Evolutionary conservation across 78 protist species (phyloP).

Genomic region (Dictyostelium capitatum): DNA sequence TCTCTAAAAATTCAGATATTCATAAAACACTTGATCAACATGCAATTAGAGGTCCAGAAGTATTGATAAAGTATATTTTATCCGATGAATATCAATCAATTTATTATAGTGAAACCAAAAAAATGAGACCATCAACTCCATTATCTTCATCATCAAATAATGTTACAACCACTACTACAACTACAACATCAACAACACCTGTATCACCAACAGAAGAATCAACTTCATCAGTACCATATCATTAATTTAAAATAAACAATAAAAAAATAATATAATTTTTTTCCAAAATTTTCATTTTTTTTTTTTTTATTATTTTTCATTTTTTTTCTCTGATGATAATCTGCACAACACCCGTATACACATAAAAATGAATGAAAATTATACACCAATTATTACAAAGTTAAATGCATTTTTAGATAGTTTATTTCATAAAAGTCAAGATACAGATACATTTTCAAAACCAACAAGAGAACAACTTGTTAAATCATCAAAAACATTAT

Average conservation of each 20-base stretch:
- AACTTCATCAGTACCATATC: not conserved
- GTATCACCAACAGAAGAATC: not conserved
- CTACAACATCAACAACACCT: conserved; percentile 7
- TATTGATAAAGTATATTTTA: conserved; percentile 54
- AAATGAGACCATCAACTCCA: not conserved
- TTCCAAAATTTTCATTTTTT: not conserved
- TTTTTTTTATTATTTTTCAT: not conserved
- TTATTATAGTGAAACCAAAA: conserved; percentile 30
- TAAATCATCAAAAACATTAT: conserved; percentile 54
- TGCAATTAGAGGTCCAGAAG: conserved; percentile 74
- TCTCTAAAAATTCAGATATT: conserved; percentile 64
- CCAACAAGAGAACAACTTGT: conserved; percentile 56
- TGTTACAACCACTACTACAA: not conserved
- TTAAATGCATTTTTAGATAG: conserved; percentile 4
- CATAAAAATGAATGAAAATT: not conserved
- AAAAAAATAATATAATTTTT: not conserved
- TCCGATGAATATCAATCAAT: conserved; percentile 61
- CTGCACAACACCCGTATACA: not conserved
- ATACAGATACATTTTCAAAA: conserved; percentile 26
- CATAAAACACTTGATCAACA: conserved; percentile 39
- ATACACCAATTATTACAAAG: not conserved
- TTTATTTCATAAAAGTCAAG: not conserved
- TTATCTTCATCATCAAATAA: not conserved
- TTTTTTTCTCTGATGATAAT: not conserved
- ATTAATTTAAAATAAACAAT: not conserved